phyloP scores from a whole-genome alignment of 176 grass and related monocot species.

The Ensete ventricosum region DNA sequence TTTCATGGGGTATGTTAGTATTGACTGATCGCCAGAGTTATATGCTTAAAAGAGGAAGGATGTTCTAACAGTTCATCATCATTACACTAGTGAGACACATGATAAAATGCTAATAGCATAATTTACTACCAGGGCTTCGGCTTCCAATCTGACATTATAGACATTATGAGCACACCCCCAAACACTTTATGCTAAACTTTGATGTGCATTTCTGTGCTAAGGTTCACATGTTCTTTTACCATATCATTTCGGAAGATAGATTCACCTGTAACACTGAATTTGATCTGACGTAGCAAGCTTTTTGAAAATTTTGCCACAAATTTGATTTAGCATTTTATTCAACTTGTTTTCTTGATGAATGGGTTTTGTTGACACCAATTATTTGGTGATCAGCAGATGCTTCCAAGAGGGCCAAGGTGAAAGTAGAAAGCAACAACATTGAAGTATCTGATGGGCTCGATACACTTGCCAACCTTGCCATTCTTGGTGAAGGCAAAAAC shows the following conservation, averaged over 20 bases:
- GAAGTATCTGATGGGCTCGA: conserved; percentile 60
- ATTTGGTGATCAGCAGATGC: conserved; percentile 27
- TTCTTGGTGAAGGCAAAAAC: conserved; percentile 69
- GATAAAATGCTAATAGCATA: no score
- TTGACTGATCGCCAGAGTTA: no score
- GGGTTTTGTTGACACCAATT: neutral
- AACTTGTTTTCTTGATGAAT: neutral
- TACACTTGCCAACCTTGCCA: conserved; percentile 90
- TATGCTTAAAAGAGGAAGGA: no score
- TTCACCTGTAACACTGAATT: neutral
- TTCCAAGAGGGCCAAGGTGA: conserved; percentile 38
- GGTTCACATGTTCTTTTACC: no score
- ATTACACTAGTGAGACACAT: no score
- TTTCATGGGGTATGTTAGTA: no score
- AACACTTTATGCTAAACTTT: no score
- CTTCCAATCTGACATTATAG: no score
- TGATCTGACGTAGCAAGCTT: neutral
- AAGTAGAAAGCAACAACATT: conserved; percentile 43
- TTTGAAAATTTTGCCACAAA: neutral
- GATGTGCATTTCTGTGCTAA: no score
- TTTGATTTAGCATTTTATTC: neutral
- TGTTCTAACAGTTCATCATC: no score
- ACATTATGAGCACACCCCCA: no score
- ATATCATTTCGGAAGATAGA: neutral
- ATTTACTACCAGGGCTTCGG: no score